Evolutionary conservation across 2,329 filamentous ascomycete species (phyloP).

Genomic region (Escovopsis sp.): DNA sequence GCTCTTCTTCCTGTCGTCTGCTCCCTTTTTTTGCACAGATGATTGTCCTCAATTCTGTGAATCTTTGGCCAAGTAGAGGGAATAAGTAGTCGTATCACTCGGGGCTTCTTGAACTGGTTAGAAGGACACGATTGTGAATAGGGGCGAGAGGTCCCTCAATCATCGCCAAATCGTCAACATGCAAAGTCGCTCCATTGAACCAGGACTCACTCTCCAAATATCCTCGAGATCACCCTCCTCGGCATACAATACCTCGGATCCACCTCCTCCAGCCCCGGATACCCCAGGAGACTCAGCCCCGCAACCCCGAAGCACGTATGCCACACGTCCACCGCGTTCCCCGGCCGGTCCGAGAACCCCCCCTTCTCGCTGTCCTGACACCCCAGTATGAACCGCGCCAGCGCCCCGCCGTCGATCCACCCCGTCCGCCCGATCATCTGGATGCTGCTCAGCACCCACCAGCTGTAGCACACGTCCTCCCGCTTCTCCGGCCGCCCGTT

Average conservation of each 20-base stretch:
- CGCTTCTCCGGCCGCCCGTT: slow-evolving; percentile 92
- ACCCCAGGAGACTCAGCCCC: slow-evolving; percentile 70
- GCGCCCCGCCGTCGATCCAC: slow-evolving; percentile 79
- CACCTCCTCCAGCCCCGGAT: slow-evolving; percentile 62
- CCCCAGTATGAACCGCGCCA: slow-evolving; percentile 67
- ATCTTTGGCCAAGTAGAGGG: no score
- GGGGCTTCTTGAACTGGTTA: no score
- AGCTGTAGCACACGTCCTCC: slow-evolving; percentile 96
- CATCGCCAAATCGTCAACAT: no score
- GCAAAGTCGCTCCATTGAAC: no score
- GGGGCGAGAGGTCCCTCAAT: no score
- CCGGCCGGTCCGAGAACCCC: slow-evolving; percentile 79
- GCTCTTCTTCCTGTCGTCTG: no score
- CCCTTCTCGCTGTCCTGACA: slow-evolving; percentile 79
- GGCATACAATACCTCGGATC: slow-evolving; percentile 85
- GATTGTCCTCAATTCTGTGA: no score
- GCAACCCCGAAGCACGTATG: slow-evolving; percentile 85
- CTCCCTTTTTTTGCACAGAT: no score
- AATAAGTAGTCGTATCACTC: no score
- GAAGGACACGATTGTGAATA: no score
- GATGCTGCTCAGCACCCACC: slow-evolving; percentile 92
- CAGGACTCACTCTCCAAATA: slow-evolving; percentile 30
- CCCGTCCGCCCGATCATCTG: slow-evolving; percentile 77
- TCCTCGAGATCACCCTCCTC: slow-evolving; percentile 45
- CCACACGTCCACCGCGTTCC: slow-evolving; percentile 94